A percentile compares a stretch with the other conserved stretches of the same genome.
These are phyloP conservation scores for Endogone sp. DNA, from an alignment of 192 early-diverging fungal genomes.

Conservation along the genomic window DNA sequence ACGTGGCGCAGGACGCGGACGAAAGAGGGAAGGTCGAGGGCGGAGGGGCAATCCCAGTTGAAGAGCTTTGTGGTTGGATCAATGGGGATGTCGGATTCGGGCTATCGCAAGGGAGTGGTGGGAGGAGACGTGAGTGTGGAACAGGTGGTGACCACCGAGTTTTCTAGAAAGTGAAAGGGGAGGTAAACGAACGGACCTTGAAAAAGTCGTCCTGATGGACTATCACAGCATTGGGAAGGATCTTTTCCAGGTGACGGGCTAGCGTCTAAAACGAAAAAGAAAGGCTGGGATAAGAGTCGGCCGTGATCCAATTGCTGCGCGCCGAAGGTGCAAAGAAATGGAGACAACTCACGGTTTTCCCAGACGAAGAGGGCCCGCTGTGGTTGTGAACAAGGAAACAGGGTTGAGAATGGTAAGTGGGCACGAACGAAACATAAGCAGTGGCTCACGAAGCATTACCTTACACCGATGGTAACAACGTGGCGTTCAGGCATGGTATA, in stretches of 20 bases:
- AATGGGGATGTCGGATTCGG: slow-evolving; percentile 61
- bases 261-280: slow-evolving; percentile 42
- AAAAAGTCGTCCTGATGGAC: slow-evolving; percentile 80
- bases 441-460: too few species aligned
- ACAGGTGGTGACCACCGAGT: background rate
- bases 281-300: background rate
- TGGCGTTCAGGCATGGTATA: too few species aligned
- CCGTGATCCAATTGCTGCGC: background rate
- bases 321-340: background rate
- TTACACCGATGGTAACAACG: too few species aligned
- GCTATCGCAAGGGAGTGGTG: slow-evolving; percentile 14
- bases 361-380: slow-evolving; percentile 68
- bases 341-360: slow-evolving; percentile 56
- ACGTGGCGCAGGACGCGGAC: slow-evolving; percentile 21
- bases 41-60: slow-evolving; percentile 80
- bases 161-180: background rate
- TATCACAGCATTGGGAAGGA: slow-evolving; percentile 55
- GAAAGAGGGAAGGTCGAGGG: slow-evolving; percentile 51
- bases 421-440: too few species aligned
- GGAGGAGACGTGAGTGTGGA: background rate
- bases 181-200: slow-evolving; percentile 21
- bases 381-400: too few species aligned
- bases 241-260: slow-evolving; percentile 46
- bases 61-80: slow-evolving; percentile 46
- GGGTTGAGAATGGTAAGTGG: too few species aligned